Conservation (phyloP, 176 grass and related monocot genomes). For the Themeda triandra region DNA sequence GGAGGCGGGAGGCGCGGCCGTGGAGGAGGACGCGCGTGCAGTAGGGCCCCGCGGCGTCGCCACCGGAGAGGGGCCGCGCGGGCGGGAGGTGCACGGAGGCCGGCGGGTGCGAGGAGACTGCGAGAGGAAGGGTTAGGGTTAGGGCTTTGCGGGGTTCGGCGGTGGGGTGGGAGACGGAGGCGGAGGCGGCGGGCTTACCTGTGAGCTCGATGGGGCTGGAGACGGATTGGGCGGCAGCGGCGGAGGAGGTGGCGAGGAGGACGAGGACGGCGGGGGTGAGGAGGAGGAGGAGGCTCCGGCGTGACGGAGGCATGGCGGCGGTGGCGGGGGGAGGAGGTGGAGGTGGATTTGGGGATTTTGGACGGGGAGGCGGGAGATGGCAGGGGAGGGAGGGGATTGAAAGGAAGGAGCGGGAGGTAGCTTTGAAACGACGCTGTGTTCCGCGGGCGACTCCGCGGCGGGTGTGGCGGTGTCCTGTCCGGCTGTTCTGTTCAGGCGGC, state of each 20-base stretch:
- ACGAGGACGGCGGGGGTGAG: background rate
- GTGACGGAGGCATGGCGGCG: constrained; percentile 31
- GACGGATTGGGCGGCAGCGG: constrained; percentile 15
- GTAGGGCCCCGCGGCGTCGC: constrained; percentile 17
- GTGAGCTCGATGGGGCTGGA: constrained; percentile 43
- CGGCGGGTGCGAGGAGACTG: constrained; percentile 15
- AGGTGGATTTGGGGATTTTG: constrained; percentile 28
- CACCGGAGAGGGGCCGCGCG: background rate
- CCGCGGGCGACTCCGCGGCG: background rate
- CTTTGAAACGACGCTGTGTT: constrained; percentile 40
- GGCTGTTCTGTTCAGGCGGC: background rate
- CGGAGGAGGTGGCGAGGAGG: constrained; percentile 19
- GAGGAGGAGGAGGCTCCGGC: background rate
- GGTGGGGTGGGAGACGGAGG: background rate
- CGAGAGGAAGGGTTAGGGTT: constrained; percentile 15
- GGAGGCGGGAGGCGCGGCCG: constrained; percentile 63
- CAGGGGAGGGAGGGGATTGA: background rate
- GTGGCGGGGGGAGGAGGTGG: background rate
- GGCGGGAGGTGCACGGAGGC: constrained; percentile 37
- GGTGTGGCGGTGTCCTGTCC: background rate
- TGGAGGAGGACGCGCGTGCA: constrained; percentile 63
- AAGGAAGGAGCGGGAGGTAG: background rate
- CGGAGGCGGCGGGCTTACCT: constrained; percentile 36
- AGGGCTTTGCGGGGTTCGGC: constrained; percentile 19
- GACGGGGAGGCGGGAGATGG: background rate